These are phyloP conservation scores for Neltuma alba DNA, from an alignment of 306 rosid species.

Conservation along the genomic window DNA sequence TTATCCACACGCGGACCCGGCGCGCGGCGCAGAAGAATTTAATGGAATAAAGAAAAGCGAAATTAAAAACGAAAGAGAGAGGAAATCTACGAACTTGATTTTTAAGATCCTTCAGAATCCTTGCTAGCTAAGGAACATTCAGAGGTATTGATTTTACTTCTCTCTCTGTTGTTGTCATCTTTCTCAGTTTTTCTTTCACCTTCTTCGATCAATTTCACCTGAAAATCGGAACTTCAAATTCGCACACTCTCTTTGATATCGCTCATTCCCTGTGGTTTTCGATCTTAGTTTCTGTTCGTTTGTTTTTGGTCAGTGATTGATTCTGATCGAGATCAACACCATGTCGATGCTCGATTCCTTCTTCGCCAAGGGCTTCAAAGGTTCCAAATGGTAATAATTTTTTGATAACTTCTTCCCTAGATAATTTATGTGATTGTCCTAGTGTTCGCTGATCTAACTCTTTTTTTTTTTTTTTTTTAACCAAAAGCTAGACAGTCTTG, in stretches of 20 bases:
- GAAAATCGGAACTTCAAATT: background rate
- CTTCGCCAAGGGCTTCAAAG: constrained; percentile 93
- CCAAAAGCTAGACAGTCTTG: too few relatives aligned
- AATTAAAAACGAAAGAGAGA: too few relatives aligned
- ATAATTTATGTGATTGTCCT: background rate
- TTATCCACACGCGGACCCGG: background rate
- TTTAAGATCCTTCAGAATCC: constrained; percentile 33
- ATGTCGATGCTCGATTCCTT: constrained; percentile 92
- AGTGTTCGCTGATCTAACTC: background rate
- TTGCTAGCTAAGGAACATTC: constrained; percentile 40
- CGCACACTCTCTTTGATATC: background rate
- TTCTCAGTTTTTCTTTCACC: background rate
- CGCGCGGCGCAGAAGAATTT: background rate
- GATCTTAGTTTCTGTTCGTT: constrained; percentile 22
- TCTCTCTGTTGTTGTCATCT: background rate
- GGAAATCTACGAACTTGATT: background rate
- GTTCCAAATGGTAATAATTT: constrained; percentile 71
- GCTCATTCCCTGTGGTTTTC: constrained; percentile 29
- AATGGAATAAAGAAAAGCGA: background rate
- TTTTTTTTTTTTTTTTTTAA: background rate
- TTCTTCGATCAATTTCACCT: background rate
- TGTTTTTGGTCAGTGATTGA: constrained; percentile 31
- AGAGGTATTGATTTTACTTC: background rate
- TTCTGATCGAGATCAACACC: constrained; percentile 42
- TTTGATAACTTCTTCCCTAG: background rate